Evolutionary conservation across 140 eudicot species (phyloP).

Genomic region (Bidens hawaiensis): DNA sequence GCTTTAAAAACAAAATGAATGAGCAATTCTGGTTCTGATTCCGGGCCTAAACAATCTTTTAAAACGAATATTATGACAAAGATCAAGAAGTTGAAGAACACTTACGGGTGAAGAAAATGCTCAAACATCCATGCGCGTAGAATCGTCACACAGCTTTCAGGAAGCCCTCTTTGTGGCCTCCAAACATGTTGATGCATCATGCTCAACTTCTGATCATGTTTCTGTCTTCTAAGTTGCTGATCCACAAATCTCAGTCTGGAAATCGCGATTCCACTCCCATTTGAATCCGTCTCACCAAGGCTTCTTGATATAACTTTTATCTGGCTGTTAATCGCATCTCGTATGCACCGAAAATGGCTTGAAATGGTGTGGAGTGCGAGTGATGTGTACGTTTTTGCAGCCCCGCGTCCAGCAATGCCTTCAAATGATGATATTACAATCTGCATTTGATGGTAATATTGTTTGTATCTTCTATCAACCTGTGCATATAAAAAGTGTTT

Average conservation of each 20-base stretch:
- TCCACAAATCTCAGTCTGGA: conserved; percentile 80
- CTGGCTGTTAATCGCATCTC: conserved; percentile 71
- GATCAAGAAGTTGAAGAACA: not conserved
- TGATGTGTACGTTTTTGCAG: conserved; percentile 81
- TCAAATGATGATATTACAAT: conserved; percentile 80
- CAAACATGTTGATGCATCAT: conserved; percentile 79
- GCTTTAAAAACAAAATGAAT: not conserved
- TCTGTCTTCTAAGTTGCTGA: conserved; percentile 61
- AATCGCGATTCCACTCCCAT: conserved; percentile 57
- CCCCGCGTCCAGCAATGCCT: conserved; percentile 60
- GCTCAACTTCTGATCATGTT: conserved; percentile 64
- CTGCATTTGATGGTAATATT: conserved; percentile 88
- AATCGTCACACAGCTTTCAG: conserved; percentile 70
- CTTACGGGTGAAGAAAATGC: conserved; percentile 91
- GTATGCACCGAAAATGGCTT: conserved; percentile 76
- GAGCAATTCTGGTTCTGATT: not conserved
- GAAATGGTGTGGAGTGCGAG: conserved; percentile 86
- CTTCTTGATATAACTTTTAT: conserved; percentile 50
- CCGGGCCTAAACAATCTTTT: not conserved
- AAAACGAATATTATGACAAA: not conserved
- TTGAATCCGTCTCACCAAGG: conserved; percentile 72
- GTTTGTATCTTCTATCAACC: conserved; percentile 90
- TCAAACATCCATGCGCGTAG: conserved; percentile 92
- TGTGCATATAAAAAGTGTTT: conserved; percentile 17
- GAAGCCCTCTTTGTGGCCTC: conserved; percentile 96